A percentile compares a stretch with the other conserved stretches of the same genome.
Evolutionary conservation across 2,329 filamentous ascomycete species (phyloP).

Genomic region (Pyrenophora teres): DNA sequence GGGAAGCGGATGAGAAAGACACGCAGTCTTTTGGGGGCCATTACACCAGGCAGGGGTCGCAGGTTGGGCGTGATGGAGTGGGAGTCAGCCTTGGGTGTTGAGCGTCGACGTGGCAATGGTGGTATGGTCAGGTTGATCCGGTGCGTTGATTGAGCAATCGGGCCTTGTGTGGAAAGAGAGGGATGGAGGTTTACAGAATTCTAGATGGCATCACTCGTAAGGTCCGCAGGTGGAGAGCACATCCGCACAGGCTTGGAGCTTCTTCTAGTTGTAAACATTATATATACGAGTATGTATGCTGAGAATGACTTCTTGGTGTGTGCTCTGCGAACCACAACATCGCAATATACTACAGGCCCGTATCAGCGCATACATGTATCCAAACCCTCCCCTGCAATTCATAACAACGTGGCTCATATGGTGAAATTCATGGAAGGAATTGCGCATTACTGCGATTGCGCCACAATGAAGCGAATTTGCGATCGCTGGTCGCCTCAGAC

Average conservation of each 20-base stretch:
- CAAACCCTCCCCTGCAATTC: neutral
- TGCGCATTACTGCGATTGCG: conserved; percentile 1
- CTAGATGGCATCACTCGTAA: neutral
- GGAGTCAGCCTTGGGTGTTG: conserved; percentile 1
- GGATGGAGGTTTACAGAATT: too few species aligned
- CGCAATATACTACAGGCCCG: too few species aligned
- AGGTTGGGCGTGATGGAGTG: conserved; percentile 1
- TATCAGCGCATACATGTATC: too few species aligned
- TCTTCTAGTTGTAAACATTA: neutral
- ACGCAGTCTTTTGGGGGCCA: conserved; percentile 1
- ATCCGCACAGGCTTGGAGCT: neutral
- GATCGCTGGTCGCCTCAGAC: neutral
- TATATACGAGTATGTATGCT: neutral
- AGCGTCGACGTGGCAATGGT: neutral
- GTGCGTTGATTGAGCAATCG: neutral
- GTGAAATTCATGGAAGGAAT: neutral
- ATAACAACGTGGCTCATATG: too few species aligned
- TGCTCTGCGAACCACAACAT: too few species aligned
- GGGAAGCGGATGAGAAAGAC: neutral
- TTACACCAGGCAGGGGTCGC: neutral
- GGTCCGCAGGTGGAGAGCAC: neutral
- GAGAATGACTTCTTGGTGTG: too few species aligned
- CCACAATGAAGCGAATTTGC: conserved; percentile 2
- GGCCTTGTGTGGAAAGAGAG: neutral
- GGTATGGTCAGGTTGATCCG: conserved; percentile 1